A percentile compares a stretch with the other conserved stretches of the same genome.
phyloP scores from a whole-genome alignment of 768 basidiomycete species.

The Asterophora parasitica region DNA sequence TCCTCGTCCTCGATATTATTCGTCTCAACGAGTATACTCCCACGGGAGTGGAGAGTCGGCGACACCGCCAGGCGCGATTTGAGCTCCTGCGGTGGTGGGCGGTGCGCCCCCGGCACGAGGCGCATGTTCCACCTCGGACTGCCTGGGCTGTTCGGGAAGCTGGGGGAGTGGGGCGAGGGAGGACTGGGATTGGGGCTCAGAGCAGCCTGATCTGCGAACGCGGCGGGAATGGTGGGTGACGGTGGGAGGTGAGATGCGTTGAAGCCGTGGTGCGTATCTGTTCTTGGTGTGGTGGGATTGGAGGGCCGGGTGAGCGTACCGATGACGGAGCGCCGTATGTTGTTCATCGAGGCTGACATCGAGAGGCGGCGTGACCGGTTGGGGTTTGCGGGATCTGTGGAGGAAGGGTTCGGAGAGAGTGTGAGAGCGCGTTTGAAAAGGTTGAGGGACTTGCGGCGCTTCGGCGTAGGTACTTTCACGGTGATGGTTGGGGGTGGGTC shows the following conservation, averaged over 20 bases:
- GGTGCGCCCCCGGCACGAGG: conserved; percentile 3
- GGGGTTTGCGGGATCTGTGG: conserved; percentile 13
- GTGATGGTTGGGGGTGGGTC: conserved; percentile 5
- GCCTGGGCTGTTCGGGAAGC: not conserved
- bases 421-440: conserved; percentile 33
- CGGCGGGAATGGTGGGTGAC: conserved; percentile 27
- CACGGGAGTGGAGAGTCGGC: conserved; percentile 56
- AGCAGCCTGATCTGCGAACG: conserved; percentile 9
- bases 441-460: conserved; percentile 29
- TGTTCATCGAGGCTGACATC: conserved; percentile 35
- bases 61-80: conserved; percentile 36
- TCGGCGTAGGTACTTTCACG: conserved; percentile 2
- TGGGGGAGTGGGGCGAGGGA: no score
- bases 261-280: conserved; percentile 17
- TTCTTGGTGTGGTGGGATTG: conserved; percentile 18
- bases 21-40: conserved; percentile 50
- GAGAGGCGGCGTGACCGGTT: conserved; percentile 18
- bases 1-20: conserved; percentile 62
- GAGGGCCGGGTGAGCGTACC: conserved; percentile 27
- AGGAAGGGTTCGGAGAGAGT: conserved; percentile 3
- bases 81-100: conserved; percentile 6
- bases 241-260: conserved; percentile 34
- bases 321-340: conserved; percentile 41
- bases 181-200: no score
- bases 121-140: conserved; percentile 2